phyloP scores from a whole-genome alignment of 257 asterid genomes.

The Phtheirospermum japonicum region DNA sequence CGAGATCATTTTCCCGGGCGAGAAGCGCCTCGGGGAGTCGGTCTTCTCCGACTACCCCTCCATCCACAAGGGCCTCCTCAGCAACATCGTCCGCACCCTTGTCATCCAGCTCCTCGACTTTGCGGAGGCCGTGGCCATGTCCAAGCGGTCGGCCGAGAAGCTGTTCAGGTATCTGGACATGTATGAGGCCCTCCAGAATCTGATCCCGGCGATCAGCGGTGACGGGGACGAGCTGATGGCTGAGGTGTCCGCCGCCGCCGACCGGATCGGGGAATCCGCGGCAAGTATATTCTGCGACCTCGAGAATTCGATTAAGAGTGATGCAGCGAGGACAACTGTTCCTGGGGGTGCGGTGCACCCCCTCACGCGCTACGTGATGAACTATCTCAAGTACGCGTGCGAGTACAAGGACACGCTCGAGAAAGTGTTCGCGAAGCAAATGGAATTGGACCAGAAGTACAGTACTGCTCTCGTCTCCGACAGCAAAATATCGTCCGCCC shows the following conservation, averaged over 20 bases:
- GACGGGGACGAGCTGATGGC: constrained; percentile 39
- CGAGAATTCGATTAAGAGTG: constrained; percentile 64
- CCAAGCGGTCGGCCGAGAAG: constrained; percentile 70
- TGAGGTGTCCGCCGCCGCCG: constrained; percentile 47
- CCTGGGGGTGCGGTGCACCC: constrained; percentile 99
- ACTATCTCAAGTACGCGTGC: constrained; percentile 64
- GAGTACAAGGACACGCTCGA: constrained; percentile 65
- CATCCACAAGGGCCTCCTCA: constrained; percentile 33
- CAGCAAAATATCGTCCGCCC: background rate
- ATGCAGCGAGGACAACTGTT: constrained; percentile 49
- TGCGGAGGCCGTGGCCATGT: constrained; percentile 68
- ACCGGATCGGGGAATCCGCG: constrained; percentile 61
- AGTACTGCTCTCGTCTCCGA: background rate
- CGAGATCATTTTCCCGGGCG: constrained; percentile 49
- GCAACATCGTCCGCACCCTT: constrained; percentile 54
- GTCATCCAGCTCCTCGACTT: constrained; percentile 78
- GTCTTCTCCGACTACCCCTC: constrained; percentile 46
- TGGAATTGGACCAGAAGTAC: constrained; percentile 24
- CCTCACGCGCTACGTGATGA: constrained; percentile 78
- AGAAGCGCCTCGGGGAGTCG: constrained; percentile 46
- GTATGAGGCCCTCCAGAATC: constrained; percentile 54
- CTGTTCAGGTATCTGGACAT: constrained; percentile 75
- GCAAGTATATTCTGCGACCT: constrained; percentile 61
- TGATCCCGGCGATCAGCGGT: constrained; percentile 38
- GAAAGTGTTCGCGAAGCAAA: constrained; percentile 42